Conservation (phyloP, 352 stramenopile species). For the Phytophthora vignae region DNA sequence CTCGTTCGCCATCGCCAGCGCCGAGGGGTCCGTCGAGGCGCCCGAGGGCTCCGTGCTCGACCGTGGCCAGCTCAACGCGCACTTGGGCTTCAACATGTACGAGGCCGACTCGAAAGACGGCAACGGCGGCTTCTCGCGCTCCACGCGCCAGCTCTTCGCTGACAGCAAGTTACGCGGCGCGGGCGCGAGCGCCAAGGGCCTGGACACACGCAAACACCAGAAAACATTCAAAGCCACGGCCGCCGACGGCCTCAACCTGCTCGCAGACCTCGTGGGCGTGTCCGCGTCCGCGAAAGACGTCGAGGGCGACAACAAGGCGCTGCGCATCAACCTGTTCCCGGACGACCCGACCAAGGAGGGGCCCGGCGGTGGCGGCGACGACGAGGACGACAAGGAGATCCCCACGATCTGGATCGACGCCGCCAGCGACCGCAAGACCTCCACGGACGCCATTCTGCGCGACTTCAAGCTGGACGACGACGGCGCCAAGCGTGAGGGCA, state of each 20-base stretch:
- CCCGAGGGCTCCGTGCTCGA: slow-evolving; percentile 66
- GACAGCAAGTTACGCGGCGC: slow-evolving; percentile 60
- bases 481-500: slow-evolving; percentile 50
- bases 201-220: slow-evolving; percentile 45
- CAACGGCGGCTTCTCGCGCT: slow-evolving; percentile 39
- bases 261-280: slow-evolving; percentile 82
- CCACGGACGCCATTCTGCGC: slow-evolving; percentile 52
- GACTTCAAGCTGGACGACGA: slow-evolving; percentile 73
- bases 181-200: slow-evolving; percentile 32
- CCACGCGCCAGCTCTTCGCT: slow-evolving; percentile 64
- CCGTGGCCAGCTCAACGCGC: slow-evolving; percentile 61
- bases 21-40: slow-evolving; percentile 56
- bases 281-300: slow-evolving; percentile 56
- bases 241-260: slow-evolving; percentile 83
- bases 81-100: slow-evolving; percentile 88
- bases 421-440: slow-evolving; percentile 72
- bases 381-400: slow-evolving; percentile 71
- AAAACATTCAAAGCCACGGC: slow-evolving; percentile 85
- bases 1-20: slow-evolving; percentile 66
- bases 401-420: slow-evolving; percentile 87
- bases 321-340: slow-evolving; percentile 86
- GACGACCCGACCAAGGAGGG: slow-evolving; percentile 52
- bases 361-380: slow-evolving; percentile 41
- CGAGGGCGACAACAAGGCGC: slow-evolving; percentile 60
- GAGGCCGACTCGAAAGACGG: slow-evolving; percentile 72